Conservation (phyloP, 106 monocot genomes). For the Dioscorea dumetorum region DNA sequence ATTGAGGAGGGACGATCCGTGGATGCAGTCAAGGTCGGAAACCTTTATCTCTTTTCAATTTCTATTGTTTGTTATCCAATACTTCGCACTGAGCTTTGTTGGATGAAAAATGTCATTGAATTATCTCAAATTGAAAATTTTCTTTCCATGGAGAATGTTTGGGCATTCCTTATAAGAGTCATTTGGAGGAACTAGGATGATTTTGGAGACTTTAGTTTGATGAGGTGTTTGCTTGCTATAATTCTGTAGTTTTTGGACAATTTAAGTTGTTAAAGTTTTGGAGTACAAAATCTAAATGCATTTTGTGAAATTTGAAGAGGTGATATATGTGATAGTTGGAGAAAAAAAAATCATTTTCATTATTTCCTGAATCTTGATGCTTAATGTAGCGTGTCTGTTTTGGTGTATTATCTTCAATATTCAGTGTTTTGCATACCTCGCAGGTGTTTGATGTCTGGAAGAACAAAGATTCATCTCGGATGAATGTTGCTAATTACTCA, state of each 20-base stretch:
- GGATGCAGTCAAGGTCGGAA: conserved; percentile 35
- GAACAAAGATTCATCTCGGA: conserved; percentile 30
- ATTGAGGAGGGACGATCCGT: conserved; percentile 7
- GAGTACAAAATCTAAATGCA: neutral
- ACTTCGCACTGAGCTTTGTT: no score
- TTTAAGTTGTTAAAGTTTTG: neutral
- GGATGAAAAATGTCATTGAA: no score
- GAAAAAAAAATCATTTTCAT: neutral
- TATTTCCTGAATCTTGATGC: neutral
- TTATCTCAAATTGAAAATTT: no score
- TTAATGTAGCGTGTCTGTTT: neutral
- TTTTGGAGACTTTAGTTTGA: neutral
- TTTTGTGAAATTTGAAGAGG: neutral
- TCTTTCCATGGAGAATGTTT: no score
- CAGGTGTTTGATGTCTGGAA: conserved; percentile 66
- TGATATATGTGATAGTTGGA: neutral
- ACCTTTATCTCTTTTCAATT: neutral
- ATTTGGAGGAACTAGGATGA: no score
- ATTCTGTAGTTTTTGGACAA: neutral
- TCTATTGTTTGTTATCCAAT: no score
- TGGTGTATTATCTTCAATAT: no score
- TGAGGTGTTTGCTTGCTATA: neutral
- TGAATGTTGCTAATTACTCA: conserved; percentile 32
- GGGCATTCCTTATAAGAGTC: no score
- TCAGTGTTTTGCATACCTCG: no score